Percentiles rank a stretch among this genome's conserved stretches.
These are phyloP conservation scores for Agaricus bisporus DNA, from an alignment of 768 basidiomycete genomes.

Conservation along the genomic window DNA sequence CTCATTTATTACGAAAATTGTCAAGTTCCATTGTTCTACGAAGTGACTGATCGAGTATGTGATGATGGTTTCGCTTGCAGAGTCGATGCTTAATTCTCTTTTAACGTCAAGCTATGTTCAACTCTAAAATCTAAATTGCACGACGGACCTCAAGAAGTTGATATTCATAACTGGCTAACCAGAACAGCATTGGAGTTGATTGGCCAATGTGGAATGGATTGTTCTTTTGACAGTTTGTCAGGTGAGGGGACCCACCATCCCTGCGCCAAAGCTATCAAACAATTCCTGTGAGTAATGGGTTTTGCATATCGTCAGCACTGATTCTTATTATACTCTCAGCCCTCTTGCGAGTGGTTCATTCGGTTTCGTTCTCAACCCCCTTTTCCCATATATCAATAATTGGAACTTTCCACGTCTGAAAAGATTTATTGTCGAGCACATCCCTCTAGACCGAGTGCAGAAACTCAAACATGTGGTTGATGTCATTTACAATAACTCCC, in stretches of 20 bases:
- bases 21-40: slow-evolving; percentile 26
- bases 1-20: too few species aligned
- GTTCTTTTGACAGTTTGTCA: slow-evolving; percentile 35
- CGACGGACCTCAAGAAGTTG: slow-evolving; percentile 29
- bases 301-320: too few species aligned
- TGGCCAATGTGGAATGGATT: slow-evolving; percentile 43
- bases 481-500: slow-evolving; percentile 26
- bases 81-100: slow-evolving; percentile 14
- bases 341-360: too few species aligned
- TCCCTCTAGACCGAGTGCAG: slow-evolving; percentile 25
- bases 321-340: too few species aligned
- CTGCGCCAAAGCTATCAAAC: slow-evolving; percentile 13
- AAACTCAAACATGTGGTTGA: slow-evolving; percentile 22
- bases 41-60: slow-evolving; percentile 22
- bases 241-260: too few species aligned
- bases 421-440: slow-evolving; percentile 25
- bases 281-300: too few species aligned
- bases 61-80: not conserved
- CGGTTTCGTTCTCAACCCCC: too few species aligned
- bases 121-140: slow-evolving; percentile 23
- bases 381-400: too few species aligned
- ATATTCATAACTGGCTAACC: slow-evolving; percentile 31
- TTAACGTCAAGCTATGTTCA: slow-evolving; percentile 18
- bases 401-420: slow-evolving; percentile 26
- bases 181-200: slow-evolving; percentile 44